These are phyloP conservation scores for Diaporthe sp. DNA, from an alignment of 2,329 filamentous ascomycete species.

Conservation along the genomic window DNA sequence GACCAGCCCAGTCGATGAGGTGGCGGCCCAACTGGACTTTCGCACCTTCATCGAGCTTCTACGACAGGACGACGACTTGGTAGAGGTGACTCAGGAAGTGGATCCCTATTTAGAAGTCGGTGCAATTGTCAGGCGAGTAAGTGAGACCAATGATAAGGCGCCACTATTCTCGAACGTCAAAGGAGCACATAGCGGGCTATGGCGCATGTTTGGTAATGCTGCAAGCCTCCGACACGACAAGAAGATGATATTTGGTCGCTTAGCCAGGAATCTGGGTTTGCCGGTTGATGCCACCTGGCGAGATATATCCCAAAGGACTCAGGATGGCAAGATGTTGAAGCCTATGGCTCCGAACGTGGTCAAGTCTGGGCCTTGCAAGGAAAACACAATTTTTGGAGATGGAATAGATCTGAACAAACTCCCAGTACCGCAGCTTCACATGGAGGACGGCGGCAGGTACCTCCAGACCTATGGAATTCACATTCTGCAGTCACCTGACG, in stretches of 20 bases:
- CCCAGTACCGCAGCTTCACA: conserved; percentile 54
- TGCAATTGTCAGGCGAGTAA: neutral
- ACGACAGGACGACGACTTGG: neutral
- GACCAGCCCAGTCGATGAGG: neutral
- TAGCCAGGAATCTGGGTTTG: neutral
- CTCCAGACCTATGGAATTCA: conserved; percentile 62
- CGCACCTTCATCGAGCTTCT: neutral
- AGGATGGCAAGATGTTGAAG: neutral
- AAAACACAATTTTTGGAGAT: conserved; percentile 48
- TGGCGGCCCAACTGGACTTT: neutral
- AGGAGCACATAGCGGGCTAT: neutral
- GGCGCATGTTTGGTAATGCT: neutral
- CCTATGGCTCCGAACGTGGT: conserved; percentile 42
- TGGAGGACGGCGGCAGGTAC: conserved; percentile 59
- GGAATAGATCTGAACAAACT: conserved; percentile 55
- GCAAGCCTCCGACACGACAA: neutral
- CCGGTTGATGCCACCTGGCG: neutral
- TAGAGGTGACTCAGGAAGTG: neutral
- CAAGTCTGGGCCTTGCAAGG: conserved; percentile 53
- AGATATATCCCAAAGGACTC: neutral
- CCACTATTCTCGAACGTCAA: neutral
- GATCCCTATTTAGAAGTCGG: neutral
- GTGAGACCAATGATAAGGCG: neutral
- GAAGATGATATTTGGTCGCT: neutral
- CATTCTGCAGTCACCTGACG: conserved; percentile 55